Conservation (phyloP, 2,329 filamentous ascomycete species). For the Colletotrichum neosansevieriae region DNA sequence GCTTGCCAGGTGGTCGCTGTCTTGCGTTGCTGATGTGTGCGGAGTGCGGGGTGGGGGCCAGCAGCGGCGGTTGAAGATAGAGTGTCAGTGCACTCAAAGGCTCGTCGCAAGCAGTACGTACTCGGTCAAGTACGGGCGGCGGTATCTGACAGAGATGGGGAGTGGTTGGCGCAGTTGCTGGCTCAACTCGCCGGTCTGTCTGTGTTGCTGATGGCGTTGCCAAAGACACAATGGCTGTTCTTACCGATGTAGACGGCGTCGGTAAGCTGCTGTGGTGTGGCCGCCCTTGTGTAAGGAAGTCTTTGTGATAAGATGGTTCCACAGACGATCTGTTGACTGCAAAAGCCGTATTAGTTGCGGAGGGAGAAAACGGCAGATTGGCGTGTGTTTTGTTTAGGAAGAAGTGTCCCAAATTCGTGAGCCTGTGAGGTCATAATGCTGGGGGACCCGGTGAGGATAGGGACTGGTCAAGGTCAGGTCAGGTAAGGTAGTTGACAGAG, state of each 20-base stretch:
- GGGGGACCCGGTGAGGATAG: slow-evolving; percentile 25
- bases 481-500: slow-evolving; percentile 13
- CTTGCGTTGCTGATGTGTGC: slow-evolving; percentile 27
- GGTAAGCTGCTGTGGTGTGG: slow-evolving; percentile 26
- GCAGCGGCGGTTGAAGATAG: slow-evolving; percentile 28
- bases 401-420: slow-evolving; percentile 22
- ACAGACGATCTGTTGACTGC: slow-evolving; percentile 1
- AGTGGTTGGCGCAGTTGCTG: not conserved
- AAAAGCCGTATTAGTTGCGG: not conserved
- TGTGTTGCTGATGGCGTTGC: slow-evolving; percentile 18
- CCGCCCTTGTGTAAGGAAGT: slow-evolving; percentile 7
- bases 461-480: no score
- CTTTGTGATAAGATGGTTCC: slow-evolving; percentile 1
- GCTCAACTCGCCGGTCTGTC: slow-evolving; percentile 1
- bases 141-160: not conserved
- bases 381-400: slow-evolving; percentile 15
- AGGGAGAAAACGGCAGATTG: not conserved
- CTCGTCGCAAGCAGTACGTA: slow-evolving; percentile 24
- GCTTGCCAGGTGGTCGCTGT: slow-evolving; percentile 34
- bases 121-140: slow-evolving; percentile 24
- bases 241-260: slow-evolving; percentile 6
- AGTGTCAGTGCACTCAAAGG: slow-evolving; percentile 31
- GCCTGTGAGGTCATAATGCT: slow-evolving; percentile 40
- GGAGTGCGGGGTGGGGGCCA: slow-evolving; percentile 37
- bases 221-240: slow-evolving; percentile 11